A percentile compares a stretch with the other conserved stretches of the same genome.
Conservation (phyloP, 1,284 basidiomycete species). For the Exsudoporus floridanus region DNA sequence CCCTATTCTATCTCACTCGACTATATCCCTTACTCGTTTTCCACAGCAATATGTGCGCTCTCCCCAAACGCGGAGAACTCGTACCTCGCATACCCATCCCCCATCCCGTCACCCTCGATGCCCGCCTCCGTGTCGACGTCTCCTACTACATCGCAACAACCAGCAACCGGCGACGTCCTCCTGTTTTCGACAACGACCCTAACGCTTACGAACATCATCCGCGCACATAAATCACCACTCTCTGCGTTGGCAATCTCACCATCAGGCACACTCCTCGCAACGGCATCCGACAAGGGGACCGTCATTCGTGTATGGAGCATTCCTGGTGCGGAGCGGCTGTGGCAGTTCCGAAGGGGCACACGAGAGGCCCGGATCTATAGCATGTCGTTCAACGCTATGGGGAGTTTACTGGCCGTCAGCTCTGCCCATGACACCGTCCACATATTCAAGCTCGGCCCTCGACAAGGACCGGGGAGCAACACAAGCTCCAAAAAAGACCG, state of each 20-base stretch:
- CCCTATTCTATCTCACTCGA: background rate
- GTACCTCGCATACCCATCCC: constrained; percentile 94
- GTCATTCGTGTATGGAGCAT: constrained; percentile 95
- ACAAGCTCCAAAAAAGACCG: constrained; percentile 26
- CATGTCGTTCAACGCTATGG: constrained; percentile 89
- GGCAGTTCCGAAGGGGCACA: constrained; percentile 92
- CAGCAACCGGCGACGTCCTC: constrained; percentile 79
- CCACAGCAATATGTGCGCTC: constrained; percentile 88
- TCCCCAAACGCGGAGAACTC: constrained; percentile 95
- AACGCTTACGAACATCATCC: constrained; percentile 92
- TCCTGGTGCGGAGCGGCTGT: constrained; percentile 89
- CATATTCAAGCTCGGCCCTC: constrained; percentile 78
- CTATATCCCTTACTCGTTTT: background rate
- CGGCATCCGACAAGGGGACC: constrained; percentile 94
- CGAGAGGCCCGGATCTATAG: constrained; percentile 86
- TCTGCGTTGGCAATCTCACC: constrained; percentile 86
- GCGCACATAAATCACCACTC: constrained; percentile 95
- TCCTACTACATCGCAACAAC: constrained; percentile 44
- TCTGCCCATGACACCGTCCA: constrained; percentile 96
- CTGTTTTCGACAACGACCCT: constrained; percentile 92
- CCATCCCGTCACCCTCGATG: constrained; percentile 80
- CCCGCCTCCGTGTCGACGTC: constrained; percentile 47
- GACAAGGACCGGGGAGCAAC: constrained; percentile 22
- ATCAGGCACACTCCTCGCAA: constrained; percentile 88
- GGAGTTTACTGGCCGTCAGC: constrained; percentile 84